Base-by-base conservation (phyloP, 192 early-diverging fungal species). In the Gryganskiella cystojenkinii region DNA sequence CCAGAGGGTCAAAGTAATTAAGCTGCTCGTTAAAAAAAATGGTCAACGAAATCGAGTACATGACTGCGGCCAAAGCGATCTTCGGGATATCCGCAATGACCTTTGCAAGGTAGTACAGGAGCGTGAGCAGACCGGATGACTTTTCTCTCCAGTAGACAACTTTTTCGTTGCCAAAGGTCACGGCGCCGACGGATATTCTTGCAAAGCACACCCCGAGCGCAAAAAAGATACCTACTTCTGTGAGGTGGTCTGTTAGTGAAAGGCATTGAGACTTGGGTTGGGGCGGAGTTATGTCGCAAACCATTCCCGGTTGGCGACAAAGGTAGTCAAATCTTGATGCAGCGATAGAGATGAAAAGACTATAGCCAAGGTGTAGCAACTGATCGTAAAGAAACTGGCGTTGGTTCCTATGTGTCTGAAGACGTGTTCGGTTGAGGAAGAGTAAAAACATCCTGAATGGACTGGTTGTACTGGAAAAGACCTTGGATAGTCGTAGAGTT, bases 91-190 rank as follows among this genome's bases (percentile, higher is more conserved):
- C 90, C 6, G 83, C 86, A 43, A 88, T 60, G 35, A 83, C 74
- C 67, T 91, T 91, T 34, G 86, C 89, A 9, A 91, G 34, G 52
- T 80, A 91, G 57, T 91, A 91, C 3, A 87, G 89, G 22, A 90
- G 30, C 1, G 88, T 82, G 31, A 79, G 58, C 81, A 90, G 84
- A 47, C 90, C 90, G 19, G 82, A 73, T 3, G 85, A 69, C 33
- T 82, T 80, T 27, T 91, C 90, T 19, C 90, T 82, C 90, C 90
- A 91, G 40, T 83, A 91, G 11, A 91, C 90, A 15, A 90, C 73
- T 45, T 84, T 81, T 69, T 91, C 90, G 22, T 83, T 80, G 10
- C 88, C 88, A 82, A 91, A 91, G 1, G 90, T 91, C 59, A 79
- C 65, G 22, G 71, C 43, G 11, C 88, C 89, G 9, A 85, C 85